Percentiles rank a stretch among this genome's conserved stretches.
Evolutionary conservation across 345 rosid species (phyloP).

Genomic region (Brassica incana): DNA sequence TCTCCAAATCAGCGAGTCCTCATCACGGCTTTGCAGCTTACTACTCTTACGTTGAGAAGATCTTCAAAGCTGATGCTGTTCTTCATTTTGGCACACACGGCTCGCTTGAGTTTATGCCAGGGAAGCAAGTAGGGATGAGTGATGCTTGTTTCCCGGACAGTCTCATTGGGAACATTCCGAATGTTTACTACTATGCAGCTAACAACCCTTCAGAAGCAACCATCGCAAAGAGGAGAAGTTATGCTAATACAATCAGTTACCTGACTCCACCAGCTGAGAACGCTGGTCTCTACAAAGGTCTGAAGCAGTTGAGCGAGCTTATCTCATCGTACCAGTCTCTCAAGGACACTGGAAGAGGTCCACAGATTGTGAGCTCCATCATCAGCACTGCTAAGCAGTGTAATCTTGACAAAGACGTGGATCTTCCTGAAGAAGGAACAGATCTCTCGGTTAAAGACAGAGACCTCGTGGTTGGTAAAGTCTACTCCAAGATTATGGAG

Average conservation of each 20-base stretch:
- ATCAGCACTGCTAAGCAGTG: constrained; percentile 94
- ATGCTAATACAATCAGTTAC: constrained; percentile 94
- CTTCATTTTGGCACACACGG: constrained; percentile 99
- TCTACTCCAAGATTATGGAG: constrained; percentile 98
- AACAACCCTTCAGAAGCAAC: constrained; percentile 99
- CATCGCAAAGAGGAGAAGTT: constrained; percentile 95
- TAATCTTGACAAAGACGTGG: constrained; percentile 93
- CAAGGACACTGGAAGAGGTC: constrained; percentile 90
- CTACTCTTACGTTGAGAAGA: constrained; percentile 92
- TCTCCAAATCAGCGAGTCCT: constrained; percentile 97
- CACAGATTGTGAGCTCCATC: constrained; percentile 89
- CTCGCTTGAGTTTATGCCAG: constrained; percentile 98
- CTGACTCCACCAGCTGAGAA: constrained; percentile 99
- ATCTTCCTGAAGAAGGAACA: constrained; percentile 79
- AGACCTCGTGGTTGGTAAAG: constrained; percentile 91
- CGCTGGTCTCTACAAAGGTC: constrained; percentile 98
- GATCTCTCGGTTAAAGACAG: constrained; percentile 73
- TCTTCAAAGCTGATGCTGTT: constrained; percentile 93
- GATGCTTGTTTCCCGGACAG: constrained; percentile 94
- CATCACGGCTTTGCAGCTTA: constrained; percentile 98
- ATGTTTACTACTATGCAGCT: constrained; percentile 93
- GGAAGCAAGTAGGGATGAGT: constrained; percentile 99
- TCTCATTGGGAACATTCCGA: constrained; percentile 96
- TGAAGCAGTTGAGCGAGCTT: constrained; percentile 94
- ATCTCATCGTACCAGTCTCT: constrained; percentile 96